Base-by-base conservation (phyloP, 495 filamentous ascomycete genomes). In the Neurospora africana region DNA sequence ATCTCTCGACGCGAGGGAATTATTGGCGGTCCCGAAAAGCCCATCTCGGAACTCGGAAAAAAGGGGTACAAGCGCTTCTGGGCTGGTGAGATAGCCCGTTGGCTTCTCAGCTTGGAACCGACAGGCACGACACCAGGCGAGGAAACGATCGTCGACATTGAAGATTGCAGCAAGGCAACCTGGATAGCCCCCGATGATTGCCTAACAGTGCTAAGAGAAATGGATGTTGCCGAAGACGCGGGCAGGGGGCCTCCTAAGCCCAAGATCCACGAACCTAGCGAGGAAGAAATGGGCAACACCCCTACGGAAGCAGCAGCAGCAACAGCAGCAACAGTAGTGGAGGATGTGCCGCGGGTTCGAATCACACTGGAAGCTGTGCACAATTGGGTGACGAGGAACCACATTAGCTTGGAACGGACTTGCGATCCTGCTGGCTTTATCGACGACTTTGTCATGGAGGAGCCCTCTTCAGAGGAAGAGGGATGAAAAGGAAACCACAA, bases 1-100 rank as follows among this genome's bases (percentile, higher is more conserved):
- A 89, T 99, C 23, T 93, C 93, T n/a, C 89, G 87, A 21, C 88
- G 91, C 71, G 94, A 98, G 78, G 89, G 90, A 13, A 85, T 93
- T 38, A 86, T 98, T 41, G 95, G 95, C 35, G 95, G 95, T 1
- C 95, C 95, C 2, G 95, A 99, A 82, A 94, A 95, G 76, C 94
- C 94, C 17, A 89, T 98, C 69, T 94, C 91, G 53, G 92, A 94
- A 74, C 82, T 95, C 69, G 94, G 94, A 2, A 87, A 88, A 69
- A 89, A 86, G 75, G 93, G 91, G 9, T 98, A 98, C 80, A 84
- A 87, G 75, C 85, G 89, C 10, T 97, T 91, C 79, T 98, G 94
- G 94, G 90, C 90, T 7, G 89, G 89, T 39, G 91, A 93, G 65
- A 88, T 98, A 72, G 89, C 89, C 40, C 85, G 92, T 37, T 89